Evolutionary conservation across 2,329 filamentous ascomycete genomes (phyloP).

Genomic region (Teratosphaeria destructans): DNA sequence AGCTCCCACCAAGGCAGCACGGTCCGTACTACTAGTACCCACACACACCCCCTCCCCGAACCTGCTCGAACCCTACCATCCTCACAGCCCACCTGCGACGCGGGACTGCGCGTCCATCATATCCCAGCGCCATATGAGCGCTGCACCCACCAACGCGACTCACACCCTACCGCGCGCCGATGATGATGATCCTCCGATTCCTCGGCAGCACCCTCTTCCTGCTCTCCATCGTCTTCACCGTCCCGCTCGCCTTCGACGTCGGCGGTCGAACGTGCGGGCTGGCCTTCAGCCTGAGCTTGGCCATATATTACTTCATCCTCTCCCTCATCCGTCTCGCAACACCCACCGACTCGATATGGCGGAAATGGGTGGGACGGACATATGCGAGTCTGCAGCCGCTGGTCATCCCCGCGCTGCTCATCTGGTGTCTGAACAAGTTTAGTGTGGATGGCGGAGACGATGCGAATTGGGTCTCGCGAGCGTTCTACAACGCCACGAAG

Average conservation of each 20-base stretch:
- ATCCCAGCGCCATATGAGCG: slow-evolving; percentile 9
- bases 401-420: slow-evolving; percentile 73
- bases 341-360: slow-evolving; percentile 64
- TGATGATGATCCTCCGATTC: slow-evolving; percentile 36
- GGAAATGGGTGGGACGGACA: slow-evolving; percentile 58
- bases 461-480: slow-evolving; percentile 65
- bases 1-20: background rate
- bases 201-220: slow-evolving; percentile 56
- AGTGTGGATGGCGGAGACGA: slow-evolving; percentile 72
- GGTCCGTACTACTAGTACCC: background rate
- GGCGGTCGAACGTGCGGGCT: slow-evolving; percentile 89
- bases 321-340: slow-evolving; percentile 71
- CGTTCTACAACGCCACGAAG: slow-evolving; percentile 28
- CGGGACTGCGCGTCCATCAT: slow-evolving; percentile 2
- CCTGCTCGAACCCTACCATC: background rate
- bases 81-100: background rate
- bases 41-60: background rate
- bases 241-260: slow-evolving; percentile 95
- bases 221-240: slow-evolving; percentile 84
- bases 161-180: slow-evolving; percentile 3
- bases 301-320: slow-evolving; percentile 82
- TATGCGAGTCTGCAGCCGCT: slow-evolving; percentile 76
- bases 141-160: slow-evolving; percentile 1
- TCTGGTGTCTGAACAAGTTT: slow-evolving; percentile 93
- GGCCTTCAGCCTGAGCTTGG: slow-evolving; percentile 82